These are phyloP conservation scores for Cylindrodendrum hubeiense DNA, from an alignment of 2,329 filamentous ascomycete genomes.

Conservation along the genomic window DNA sequence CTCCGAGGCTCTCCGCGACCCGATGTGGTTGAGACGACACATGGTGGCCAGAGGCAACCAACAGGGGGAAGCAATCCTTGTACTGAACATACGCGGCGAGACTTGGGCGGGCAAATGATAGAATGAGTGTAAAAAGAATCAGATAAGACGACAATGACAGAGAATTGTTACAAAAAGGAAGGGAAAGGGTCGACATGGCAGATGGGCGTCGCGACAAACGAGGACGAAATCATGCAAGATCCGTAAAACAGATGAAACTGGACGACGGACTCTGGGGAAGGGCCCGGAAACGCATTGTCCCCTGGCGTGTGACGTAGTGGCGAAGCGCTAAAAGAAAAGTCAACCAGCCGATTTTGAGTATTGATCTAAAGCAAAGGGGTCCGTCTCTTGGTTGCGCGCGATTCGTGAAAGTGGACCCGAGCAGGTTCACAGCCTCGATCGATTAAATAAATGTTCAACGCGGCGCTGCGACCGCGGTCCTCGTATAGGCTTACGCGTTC, in stretches of 20 bases:
- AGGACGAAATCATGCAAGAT: background rate
- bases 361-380: too few species aligned
- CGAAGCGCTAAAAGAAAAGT: background rate
- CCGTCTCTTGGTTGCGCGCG: too few species aligned
- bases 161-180: background rate
- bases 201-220: background rate
- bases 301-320: background rate
- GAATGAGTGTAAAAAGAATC: conserved; percentile 2
- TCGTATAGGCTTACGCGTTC: too few species aligned
- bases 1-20: conserved; percentile 4
- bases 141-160: background rate
- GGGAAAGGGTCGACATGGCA: background rate
- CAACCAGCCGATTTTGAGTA: background rate
- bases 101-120: conserved; percentile 2
- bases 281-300: background rate
- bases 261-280: background rate
- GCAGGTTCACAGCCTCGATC: too few species aligned
- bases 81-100: conserved; percentile 32
- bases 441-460: too few species aligned
- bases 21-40: conserved; percentile 23
- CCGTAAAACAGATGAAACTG: background rate
- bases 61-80: conserved; percentile 26
- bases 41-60: conserved; percentile 6
- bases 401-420: too few species aligned
- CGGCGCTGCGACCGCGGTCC: too few species aligned